phyloP scores from a whole-genome alignment of 2,329 filamentous ascomycete species.

The Aureobasidium uvarum region DNA sequence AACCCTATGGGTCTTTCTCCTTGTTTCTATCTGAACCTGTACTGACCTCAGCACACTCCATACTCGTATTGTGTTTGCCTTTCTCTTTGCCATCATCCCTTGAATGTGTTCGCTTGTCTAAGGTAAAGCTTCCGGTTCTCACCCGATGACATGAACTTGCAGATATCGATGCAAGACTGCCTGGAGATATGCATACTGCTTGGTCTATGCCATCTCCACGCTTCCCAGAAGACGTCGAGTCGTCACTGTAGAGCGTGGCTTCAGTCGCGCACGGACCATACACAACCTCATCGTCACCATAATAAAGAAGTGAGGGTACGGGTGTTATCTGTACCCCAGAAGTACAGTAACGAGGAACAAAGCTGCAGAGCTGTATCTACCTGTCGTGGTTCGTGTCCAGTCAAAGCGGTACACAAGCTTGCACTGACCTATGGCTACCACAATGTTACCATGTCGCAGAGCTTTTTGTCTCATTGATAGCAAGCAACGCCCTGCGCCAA shows the following conservation, averaged over 20 bases:
- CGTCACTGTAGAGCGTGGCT: neutral
- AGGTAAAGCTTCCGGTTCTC: neutral
- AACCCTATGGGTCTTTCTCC: neutral
- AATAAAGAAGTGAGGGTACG: no score
- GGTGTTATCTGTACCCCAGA: neutral
- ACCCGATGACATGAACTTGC: no score
- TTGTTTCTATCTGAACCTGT: neutral
- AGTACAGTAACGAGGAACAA: neutral
- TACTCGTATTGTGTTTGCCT: neutral
- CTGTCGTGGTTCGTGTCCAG: no score
- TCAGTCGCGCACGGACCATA: neutral
- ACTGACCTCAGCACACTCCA: neutral
- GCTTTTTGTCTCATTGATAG: neutral
- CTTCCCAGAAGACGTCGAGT: neutral
- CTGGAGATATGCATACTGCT: neutral
- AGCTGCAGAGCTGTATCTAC: neutral
- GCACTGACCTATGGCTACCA: neutral
- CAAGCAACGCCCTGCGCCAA: neutral
- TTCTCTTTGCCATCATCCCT: neutral
- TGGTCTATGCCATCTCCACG: neutral
- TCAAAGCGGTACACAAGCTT: no score
- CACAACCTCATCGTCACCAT: neutral
- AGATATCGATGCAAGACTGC: neutral
- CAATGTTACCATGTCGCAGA: neutral
- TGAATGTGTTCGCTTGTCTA: no score